Conservation (phyloP, 1,284 basidiomycete species). For the Mycena citricolor region DNA sequence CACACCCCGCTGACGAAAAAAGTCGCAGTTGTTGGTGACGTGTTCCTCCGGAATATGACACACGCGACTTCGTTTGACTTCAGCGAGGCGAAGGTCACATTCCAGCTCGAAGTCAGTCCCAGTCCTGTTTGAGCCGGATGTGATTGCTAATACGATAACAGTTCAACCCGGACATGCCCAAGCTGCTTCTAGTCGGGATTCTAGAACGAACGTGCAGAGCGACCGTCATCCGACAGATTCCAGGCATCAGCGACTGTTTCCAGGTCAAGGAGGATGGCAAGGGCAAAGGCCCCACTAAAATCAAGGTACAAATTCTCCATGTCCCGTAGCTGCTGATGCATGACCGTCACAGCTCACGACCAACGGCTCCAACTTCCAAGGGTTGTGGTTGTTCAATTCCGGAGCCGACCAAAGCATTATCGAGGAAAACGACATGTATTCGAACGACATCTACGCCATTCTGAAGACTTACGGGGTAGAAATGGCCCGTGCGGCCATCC, state of each 20-base stretch:
- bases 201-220: conserved; percentile 83
- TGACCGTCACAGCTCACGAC: conserved; percentile 67
- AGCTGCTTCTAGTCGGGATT: conserved; percentile 89
- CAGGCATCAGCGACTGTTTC: conserved; percentile 84
- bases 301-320: conserved; percentile 46
- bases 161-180: conserved; percentile 77
- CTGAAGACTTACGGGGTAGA: conserved; percentile 95
- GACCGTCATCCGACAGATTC: conserved; percentile 86
- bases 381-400: conserved; percentile 86
- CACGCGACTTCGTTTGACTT: conserved; percentile 77
- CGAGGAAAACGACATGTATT: conserved; percentile 83
- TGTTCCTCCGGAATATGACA: conserved; percentile 53
- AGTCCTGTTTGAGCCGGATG: conserved; percentile 1
- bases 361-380: conserved; percentile 90
- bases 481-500: conserved; percentile 91
- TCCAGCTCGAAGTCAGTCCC: conserved; percentile 75
- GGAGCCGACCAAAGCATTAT: conserved; percentile 66
- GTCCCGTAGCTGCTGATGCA: conserved; percentile 11
- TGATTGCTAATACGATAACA: conserved; percentile 34
- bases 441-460: conserved; percentile 95
- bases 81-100: conserved; percentile 69
- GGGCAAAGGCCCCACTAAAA: conserved; percentile 42
- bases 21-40: conserved; percentile 45
- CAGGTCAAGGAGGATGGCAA: conserved; percentile 60
- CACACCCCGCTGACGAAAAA: conserved; percentile 34